Evolutionary conservation across 192 early-diverging fungal species (phyloP).

Genomic region (Radiomyces spectabilis): DNA sequence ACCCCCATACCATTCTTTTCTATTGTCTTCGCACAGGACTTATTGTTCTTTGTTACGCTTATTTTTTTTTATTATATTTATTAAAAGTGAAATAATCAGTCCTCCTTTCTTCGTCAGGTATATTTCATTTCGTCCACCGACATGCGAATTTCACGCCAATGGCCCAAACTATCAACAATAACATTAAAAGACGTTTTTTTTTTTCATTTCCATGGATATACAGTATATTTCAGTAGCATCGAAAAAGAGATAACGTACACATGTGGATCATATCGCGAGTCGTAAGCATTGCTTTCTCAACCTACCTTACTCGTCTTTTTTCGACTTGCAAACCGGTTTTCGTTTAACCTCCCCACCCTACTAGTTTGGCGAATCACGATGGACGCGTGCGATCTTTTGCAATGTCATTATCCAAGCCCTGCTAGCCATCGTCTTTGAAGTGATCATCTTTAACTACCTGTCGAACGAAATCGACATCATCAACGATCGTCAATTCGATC

Average conservation of each 20-base stretch:
- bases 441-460: slow-evolving; percentile 24
- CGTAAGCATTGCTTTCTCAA: slow-evolving; percentile 14
- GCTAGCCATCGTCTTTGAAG: slow-evolving; percentile 26
- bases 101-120: background rate
- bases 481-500: slow-evolving; percentile 16
- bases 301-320: background rate
- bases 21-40: background rate
- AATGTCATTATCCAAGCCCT: slow-evolving; percentile 13
- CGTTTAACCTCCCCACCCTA: background rate
- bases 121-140: background rate
- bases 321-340: background rate
- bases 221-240: too few species aligned
- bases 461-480: slow-evolving; percentile 11
- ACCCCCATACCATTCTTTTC: background rate
- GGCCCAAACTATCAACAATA: too few species aligned
- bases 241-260: background rate
- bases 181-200: too few species aligned
- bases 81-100: background rate
- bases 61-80: background rate
- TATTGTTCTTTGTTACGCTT: background rate
- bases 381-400: slow-evolving; percentile 30
- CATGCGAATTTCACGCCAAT: background rate
- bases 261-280: slow-evolving; percentile 35
- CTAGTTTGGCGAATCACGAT: slow-evolving; percentile 35
- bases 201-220: background rate